These are phyloP conservation scores for Phytophthora niederhauseri DNA, from an alignment of 352 stramenopile genomes.

Conservation along the genomic window DNA sequence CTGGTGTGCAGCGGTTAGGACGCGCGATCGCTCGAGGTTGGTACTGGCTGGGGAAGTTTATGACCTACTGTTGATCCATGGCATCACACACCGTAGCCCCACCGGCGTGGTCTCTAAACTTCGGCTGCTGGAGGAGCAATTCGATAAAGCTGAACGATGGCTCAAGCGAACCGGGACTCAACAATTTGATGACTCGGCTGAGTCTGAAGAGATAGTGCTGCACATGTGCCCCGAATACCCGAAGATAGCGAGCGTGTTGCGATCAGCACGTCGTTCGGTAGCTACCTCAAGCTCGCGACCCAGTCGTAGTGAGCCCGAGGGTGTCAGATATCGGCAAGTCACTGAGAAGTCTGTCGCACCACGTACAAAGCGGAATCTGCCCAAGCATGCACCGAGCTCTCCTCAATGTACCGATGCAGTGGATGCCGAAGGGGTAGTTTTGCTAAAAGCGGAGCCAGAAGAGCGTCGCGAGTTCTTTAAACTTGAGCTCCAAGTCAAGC, in stretches of 20 bases:
- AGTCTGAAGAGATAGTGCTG: constrained; percentile 9
- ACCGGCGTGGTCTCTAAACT: too few relatives aligned
- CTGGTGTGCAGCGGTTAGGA: constrained; percentile 13
- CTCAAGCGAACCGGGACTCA: neutral
- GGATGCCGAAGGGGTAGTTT: neutral
- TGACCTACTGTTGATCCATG: constrained; percentile 11
- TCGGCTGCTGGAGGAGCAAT: too few relatives aligned
- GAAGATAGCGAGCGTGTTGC: neutral
- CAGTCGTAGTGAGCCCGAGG: neutral
- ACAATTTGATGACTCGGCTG: constrained; percentile 4
- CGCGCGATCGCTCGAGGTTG: constrained; percentile 2
- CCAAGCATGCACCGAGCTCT: too few relatives aligned
- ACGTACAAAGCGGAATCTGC: neutral
- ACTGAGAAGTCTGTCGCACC: neutral
- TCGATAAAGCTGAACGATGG: constrained; percentile 23
- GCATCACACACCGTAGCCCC: too few relatives aligned
- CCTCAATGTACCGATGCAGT: too few relatives aligned
- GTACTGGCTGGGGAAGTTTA: constrained; percentile 15
- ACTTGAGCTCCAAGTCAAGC: constrained; percentile 44
- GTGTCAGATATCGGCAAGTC: neutral
- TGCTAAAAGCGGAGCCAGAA: constrained; percentile 25
- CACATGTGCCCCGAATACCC: constrained; percentile 16
- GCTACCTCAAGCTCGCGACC: neutral
- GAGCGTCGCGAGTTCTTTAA: constrained; percentile 43
- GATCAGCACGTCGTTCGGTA: neutral